A percentile compares a stretch with the other conserved stretches of the same genome.
Conservation (phyloP, 345 rosid species). For the Reutealis trisperma region DNA sequence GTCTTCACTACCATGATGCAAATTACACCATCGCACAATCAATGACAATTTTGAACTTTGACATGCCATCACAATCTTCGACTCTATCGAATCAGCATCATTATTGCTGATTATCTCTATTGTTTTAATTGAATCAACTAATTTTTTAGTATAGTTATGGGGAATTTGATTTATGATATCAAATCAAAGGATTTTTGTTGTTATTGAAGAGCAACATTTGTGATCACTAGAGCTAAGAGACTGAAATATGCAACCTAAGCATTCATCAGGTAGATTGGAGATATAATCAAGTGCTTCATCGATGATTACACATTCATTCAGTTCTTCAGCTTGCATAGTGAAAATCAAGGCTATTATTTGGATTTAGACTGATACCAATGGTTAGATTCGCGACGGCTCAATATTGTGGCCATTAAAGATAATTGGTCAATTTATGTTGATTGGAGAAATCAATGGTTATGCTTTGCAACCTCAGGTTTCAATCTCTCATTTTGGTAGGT, state of each 20-base stretch:
- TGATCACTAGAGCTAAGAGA: constrained; percentile 60
- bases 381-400: constrained; percentile 40
- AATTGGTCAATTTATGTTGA: constrained; percentile 71
- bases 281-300: constrained; percentile 46
- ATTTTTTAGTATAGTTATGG: no score
- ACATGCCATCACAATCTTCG: no score
- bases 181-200: no score
- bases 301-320: background rate
- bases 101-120: no score
- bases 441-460: background rate
- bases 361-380: constrained; percentile 34
- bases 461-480: constrained; percentile 3
- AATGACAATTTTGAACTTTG: no score
- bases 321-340: constrained; percentile 39
- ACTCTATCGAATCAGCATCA: no score
- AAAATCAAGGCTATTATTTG: constrained; percentile 30
- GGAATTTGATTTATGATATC: no score
- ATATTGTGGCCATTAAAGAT: constrained; percentile 52
- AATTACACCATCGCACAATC: no score
- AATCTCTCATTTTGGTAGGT: background rate
- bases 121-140: no score
- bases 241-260: constrained; percentile 75
- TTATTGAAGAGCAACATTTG: constrained; percentile 67
- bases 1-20: no score
- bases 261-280: constrained; percentile 72